Evolutionary conservation across 2,329 filamentous ascomycete species (phyloP), one percentile per base, ranked within the genome.

Genomic region (Chaetomiaceae sp.): DNA sequence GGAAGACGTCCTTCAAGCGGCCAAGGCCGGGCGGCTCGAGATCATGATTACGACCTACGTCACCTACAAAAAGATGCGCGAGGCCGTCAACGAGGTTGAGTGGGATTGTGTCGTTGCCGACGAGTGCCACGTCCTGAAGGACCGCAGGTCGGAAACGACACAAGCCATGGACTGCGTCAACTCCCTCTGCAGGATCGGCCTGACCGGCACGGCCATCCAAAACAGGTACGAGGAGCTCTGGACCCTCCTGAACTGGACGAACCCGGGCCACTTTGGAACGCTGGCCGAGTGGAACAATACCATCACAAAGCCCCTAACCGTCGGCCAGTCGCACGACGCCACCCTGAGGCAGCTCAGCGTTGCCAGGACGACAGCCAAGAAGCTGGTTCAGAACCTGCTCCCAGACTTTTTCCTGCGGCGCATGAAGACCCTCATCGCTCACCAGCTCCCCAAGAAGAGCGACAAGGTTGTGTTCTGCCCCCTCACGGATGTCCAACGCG

Each of bases 141-240:
- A 92, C 61, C 78, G 81, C 45, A 78, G 74, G 39, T 86, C 91
- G 0, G 87, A 87, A 57, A 88, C 87, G 7, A 94, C 92, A 0
- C 83, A 88, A 64, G 85, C 91, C 0, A 92, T 99, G 87, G 88
- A 90, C 63, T 83, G 91, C 57, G 77, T 97, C 61, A 99, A 99
- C 63, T 84, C 91, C 0, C 79, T 97, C 2, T 97, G 94, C 65
- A 83, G 94, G 31, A 91, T 99, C 56, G 94, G 94, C 0, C 76
- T 99, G 8, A 97, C 91, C 0, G 94, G 94, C 2, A 99, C 94
- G 0, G 92, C 92, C 0, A 96, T 99, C 40, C 94, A 99, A 67
- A 99, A 99, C 69, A 94, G 89, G 61, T 99, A 99, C 67, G 90
- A 96, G 66, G 94, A 99, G 68, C 78, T 99, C 1, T 99, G 92